Evolutionary conservation across 768 basidiomycete genomes (phyloP).

Genomic region (Mycena kentingensis): DNA sequence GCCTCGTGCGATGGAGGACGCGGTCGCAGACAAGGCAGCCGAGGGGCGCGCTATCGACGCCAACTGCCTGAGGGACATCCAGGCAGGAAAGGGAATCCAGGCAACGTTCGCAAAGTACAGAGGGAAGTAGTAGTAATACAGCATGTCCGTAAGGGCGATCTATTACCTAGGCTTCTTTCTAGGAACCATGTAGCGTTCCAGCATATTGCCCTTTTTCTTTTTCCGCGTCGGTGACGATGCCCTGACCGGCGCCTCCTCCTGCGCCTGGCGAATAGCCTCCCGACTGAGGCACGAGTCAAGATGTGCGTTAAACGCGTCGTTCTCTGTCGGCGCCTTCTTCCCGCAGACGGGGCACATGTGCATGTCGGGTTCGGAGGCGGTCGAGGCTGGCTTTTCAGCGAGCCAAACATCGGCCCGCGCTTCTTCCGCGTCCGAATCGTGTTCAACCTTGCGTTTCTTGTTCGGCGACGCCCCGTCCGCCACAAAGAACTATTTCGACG

Average conservation of each 20-base stretch:
- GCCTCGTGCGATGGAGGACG: slow-evolving; percentile 50
- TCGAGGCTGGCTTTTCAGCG: background rate
- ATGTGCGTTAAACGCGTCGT: slow-evolving; percentile 81
- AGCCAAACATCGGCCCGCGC: background rate
- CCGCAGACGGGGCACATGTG: slow-evolving; percentile 74
- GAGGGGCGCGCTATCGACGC: slow-evolving; percentile 67
- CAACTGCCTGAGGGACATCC: slow-evolving; percentile 73
- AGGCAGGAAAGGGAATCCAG: slow-evolving; percentile 70
- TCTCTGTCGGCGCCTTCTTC: slow-evolving; percentile 64
- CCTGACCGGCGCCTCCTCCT: slow-evolving; percentile 38
- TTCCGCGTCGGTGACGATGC: too few species aligned
- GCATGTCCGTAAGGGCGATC: slow-evolving; percentile 15
- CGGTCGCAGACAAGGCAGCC: slow-evolving; percentile 60
- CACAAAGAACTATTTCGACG: slow-evolving; percentile 57
- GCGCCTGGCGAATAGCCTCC: slow-evolving; percentile 73
- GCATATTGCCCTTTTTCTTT: slow-evolving; percentile 14
- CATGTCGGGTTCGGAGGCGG: slow-evolving; percentile 21
- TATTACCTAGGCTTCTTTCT: slow-evolving; percentile 14
- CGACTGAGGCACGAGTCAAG: slow-evolving; percentile 87
- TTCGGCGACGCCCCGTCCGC: slow-evolving; percentile 34
- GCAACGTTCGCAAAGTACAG: slow-evolving; percentile 79
- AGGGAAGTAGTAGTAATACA: slow-evolving; percentile 53
- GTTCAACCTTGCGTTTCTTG: slow-evolving; percentile 42
- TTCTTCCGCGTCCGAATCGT: slow-evolving; percentile 7
- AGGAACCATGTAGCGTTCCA: slow-evolving; percentile 16